Percentiles rank a stretch among this genome's conserved stretches.
These are phyloP conservation scores for Adenanthera pavonina DNA, from an alignment of 306 rosid genomes.

Conservation along the genomic window DNA sequence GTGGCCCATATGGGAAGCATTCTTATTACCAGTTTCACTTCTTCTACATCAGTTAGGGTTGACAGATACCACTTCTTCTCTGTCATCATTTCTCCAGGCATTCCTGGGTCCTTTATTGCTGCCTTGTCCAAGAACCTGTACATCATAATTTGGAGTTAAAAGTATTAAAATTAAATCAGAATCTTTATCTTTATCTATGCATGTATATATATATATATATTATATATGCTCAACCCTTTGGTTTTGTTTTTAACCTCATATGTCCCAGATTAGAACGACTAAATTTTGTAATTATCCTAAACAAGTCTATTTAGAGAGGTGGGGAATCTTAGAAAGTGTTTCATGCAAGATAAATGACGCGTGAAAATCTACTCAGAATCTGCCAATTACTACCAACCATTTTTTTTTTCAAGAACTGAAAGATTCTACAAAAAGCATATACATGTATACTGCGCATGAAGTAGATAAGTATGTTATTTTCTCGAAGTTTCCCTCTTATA, in stretches of 20 bases:
- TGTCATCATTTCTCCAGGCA: neutral
- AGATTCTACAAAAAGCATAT: no score
- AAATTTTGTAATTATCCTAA: no score
- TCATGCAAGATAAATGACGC: constrained; percentile 33
- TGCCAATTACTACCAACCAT: constrained; percentile 32
- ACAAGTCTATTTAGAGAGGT: neutral
- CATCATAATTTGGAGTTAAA: neutral
- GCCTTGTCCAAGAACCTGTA: constrained; percentile 85
- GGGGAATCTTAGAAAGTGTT: neutral
- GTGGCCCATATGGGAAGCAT: constrained; percentile 95
- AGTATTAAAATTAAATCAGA: no score
- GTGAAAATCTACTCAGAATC: constrained; percentile 23
- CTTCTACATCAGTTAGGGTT: constrained; percentile 84
- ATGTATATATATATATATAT: no score
- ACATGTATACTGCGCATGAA: no score
- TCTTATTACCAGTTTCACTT: constrained; percentile 67
- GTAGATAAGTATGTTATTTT: neutral
- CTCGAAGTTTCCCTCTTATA: neutral
- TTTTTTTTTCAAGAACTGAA: no score
- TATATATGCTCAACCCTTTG: no score
- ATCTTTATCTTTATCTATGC: no score
- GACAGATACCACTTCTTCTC: constrained; percentile 67
- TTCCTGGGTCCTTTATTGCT: constrained; percentile 59
- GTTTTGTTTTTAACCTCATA: no score
- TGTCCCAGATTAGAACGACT: no score